These are phyloP conservation scores for Fusarium metavorans DNA, from an alignment of 2,329 filamentous ascomycete species.

Conservation along the genomic window DNA sequence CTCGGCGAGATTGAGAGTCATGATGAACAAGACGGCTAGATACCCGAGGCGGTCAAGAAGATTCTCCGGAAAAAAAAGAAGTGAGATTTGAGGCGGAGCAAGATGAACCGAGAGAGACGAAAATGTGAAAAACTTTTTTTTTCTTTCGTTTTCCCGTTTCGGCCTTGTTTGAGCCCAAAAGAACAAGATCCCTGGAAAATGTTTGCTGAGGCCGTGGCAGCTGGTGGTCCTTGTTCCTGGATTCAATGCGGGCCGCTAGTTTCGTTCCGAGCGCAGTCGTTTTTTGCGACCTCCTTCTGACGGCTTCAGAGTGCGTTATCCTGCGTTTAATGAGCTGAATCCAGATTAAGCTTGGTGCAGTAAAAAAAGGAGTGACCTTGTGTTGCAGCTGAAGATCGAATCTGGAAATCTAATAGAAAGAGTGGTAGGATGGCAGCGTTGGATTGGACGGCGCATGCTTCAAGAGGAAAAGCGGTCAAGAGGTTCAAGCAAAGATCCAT, in stretches of 20 bases:
- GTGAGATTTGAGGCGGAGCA: slow-evolving; percentile 3
- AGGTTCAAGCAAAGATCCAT: neutral
- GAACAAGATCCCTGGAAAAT: slow-evolving; percentile 22
- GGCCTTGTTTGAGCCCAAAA: slow-evolving; percentile 1
- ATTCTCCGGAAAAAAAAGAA: slow-evolving; percentile 18
- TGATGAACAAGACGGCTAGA: slow-evolving; percentile 13
- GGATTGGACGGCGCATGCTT: slow-evolving; percentile 32
- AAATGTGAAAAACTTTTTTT: neutral
- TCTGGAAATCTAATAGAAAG: slow-evolving; percentile 14
- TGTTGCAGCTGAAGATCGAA: slow-evolving; percentile 29
- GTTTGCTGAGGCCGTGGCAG: slow-evolving; percentile 21
- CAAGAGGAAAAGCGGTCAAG: slow-evolving; percentile 43
- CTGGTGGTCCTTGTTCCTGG: slow-evolving; percentile 41
- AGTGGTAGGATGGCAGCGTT: slow-evolving; percentile 10
- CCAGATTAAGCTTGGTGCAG: slow-evolving; percentile 28
- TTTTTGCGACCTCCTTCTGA: slow-evolving; percentile 1
- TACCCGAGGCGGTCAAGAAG: slow-evolving; percentile 31
- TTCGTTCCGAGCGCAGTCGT: slow-evolving; percentile 8
- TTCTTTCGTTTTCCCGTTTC: slow-evolving; percentile 8
- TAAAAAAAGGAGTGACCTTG: slow-evolving; percentile 8
- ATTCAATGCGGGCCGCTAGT: slow-evolving; percentile 40
- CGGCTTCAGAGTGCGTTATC: neutral
- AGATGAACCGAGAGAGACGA: slow-evolving; percentile 5
- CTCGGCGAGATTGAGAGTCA: slow-evolving; percentile 44
- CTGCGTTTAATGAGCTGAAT: slow-evolving; percentile 14